These are phyloP conservation scores for Hyaloscypha variabilis DNA, from an alignment of 495 filamentous ascomycete species.

Conservation along the genomic window DNA sequence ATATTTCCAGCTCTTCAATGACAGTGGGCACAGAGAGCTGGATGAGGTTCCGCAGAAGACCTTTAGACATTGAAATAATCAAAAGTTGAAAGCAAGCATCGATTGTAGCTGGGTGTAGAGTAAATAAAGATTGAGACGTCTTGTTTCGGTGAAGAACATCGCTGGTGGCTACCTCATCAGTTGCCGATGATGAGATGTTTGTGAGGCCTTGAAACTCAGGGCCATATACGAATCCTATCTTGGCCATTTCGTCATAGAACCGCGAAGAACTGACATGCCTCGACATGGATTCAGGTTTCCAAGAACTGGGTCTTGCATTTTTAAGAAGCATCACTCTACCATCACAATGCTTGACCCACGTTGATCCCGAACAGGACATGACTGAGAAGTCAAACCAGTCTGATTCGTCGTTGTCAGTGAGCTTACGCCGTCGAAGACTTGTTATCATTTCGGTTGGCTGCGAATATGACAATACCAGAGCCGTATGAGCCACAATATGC, in stretches of 20 bases:
- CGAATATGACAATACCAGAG: slow-evolving; percentile 28
- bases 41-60: not conserved
- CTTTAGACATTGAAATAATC: slow-evolving; percentile 1
- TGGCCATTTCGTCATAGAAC: slow-evolving; percentile 31
- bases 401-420: slow-evolving; percentile 39
- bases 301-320: not conserved
- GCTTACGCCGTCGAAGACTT: slow-evolving; percentile 35
- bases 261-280: slow-evolving; percentile 6
- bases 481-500: slow-evolving; percentile 12
- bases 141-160: not conserved
- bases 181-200: slow-evolving; percentile 22
- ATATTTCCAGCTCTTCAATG: slow-evolving; percentile 18
- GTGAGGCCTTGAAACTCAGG: slow-evolving; percentile 39
- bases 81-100: slow-evolving; percentile 9
- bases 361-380: not conserved
- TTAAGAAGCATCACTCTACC: slow-evolving; percentile 23
- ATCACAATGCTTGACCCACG: slow-evolving; percentile 12
- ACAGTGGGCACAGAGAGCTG: slow-evolving; percentile 18
- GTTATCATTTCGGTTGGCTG: slow-evolving; percentile 40
- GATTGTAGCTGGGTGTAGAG: slow-evolving; percentile 11
- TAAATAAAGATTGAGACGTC: not conserved
- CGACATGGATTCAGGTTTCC: not conserved
- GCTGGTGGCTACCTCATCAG: slow-evolving; percentile 15
- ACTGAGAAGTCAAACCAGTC: slow-evolving; percentile 49
- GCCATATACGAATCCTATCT: slow-evolving; percentile 34